Base-by-base conservation (phyloP, 345 rosid genomes). In the Theobroma cacao region DNA sequence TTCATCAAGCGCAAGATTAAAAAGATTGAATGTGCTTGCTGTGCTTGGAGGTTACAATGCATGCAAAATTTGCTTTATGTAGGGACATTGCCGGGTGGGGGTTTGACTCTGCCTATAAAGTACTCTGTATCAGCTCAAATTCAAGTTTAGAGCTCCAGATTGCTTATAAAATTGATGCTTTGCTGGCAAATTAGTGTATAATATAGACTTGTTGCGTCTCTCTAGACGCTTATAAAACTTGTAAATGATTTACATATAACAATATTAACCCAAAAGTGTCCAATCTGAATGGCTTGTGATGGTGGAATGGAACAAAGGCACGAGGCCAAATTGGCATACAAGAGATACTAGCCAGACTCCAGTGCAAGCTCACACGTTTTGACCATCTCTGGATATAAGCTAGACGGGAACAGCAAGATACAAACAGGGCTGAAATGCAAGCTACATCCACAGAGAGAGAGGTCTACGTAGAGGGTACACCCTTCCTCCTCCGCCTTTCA, bases 51-150 rank as follows among this genome's bases (percentile, higher is more conserved):
- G 73, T 41, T 41, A 53, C 78, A 84, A 63, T 60, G 66, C 68
- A 76, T 80, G 63, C 58, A 59, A 12, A 52, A 43, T 38, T 69
- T 79, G 43, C 79, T 76, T 76, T 84, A 26, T 22, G 79, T 59
- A 71, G 78, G 84, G 82, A 80, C 78, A 58, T 0, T 26, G 78
- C 9, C 34, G 7, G 58, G 5, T 14, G 41, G 30, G 56, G 48
- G 22, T 74, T 79, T 79, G 77, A 72, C 73, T 48, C 78, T 11
- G 31, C 60, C 36, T 74, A 18, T 40, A 73, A 78, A 6, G 72
- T 45, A 61, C 69, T 34, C 28, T 38, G 13, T 5, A 10, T 45
- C 31, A 45, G 78, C 78, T 61, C 38, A 63, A 63, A 18, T 18
- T 36, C 69, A 31, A 63, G 69, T 33, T 34, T 63, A 28, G 69